Conservation (phyloP, 2,329 filamentous ascomycete species). For the Ophiostoma sp. region DNA sequence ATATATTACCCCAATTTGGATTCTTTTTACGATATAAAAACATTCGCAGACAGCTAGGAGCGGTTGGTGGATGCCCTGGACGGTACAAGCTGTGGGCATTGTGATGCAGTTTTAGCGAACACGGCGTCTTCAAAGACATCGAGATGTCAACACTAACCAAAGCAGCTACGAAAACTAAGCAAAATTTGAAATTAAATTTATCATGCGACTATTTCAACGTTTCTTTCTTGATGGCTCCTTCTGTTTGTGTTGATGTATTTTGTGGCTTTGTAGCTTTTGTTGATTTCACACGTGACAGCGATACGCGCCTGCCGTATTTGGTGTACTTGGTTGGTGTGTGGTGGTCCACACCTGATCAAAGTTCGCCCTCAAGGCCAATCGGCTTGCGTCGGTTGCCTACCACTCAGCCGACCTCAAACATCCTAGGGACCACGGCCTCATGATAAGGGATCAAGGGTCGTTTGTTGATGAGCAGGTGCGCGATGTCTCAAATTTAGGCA, state of each 20-base stretch:
- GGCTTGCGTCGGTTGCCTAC: conserved; percentile 34
- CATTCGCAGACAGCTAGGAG: too few species aligned
- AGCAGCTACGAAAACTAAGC: neutral
- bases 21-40: too few species aligned
- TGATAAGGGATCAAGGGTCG: conserved; percentile 2
- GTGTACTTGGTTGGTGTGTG: neutral
- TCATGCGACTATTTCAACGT: neutral
- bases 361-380: neutral
- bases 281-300: neutral
- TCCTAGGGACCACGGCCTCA: neutral
- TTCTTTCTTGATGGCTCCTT: neutral
- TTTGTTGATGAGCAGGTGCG: neutral
- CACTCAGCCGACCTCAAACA: conserved; percentile 29
- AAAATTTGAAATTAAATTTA: neutral
- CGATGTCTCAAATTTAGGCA: neutral
- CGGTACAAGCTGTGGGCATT: too few species aligned
- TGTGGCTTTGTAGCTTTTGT: neutral
- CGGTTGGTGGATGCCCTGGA: too few species aligned
- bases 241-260: neutral
- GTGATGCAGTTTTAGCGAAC: neutral
- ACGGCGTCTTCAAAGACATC: neutral
- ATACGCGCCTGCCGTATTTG: neutral
- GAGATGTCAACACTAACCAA: neutral
- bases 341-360: neutral
- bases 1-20: too few species aligned